Evolutionary conservation across 768 basidiomycete genomes (phyloP).

Genomic region (Russula lepida): DNA sequence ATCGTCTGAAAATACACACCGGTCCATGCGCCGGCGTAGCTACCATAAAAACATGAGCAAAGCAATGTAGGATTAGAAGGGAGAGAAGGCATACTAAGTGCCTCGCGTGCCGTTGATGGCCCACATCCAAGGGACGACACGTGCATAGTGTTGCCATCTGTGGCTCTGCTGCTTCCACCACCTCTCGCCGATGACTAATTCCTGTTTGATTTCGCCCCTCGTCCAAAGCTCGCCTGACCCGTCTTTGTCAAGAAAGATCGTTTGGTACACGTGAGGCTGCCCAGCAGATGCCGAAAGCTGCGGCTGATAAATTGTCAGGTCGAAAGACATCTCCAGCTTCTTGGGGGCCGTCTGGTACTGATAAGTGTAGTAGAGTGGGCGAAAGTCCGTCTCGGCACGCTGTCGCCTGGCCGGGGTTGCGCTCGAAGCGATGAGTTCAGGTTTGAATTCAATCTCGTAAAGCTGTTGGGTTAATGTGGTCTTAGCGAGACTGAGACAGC

Average conservation of each 20-base stretch:
- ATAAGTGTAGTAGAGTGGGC: slow-evolving; percentile 40
- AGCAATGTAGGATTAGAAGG: background rate
- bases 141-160: slow-evolving; percentile 39
- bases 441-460: slow-evolving; percentile 34
- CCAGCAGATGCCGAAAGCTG: slow-evolving; percentile 32
- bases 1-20: slow-evolving; percentile 19
- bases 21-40: slow-evolving; percentile 29
- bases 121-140: slow-evolving; percentile 34
- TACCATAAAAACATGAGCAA: background rate
- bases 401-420: slow-evolving; percentile 2
- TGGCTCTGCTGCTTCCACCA: slow-evolving; percentile 50
- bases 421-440: slow-evolving; percentile 26
- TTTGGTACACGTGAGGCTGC: slow-evolving; percentile 41
- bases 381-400: slow-evolving; percentile 27
- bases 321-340: slow-evolving; percentile 48
- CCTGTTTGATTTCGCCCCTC: slow-evolving; percentile 31
- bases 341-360: slow-evolving; percentile 36
- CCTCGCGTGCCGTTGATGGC: slow-evolving; percentile 32
- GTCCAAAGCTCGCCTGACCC: slow-evolving; percentile 36
- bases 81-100: slow-evolving; percentile 24
- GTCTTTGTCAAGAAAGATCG: slow-evolving; percentile 40
- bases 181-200: slow-evolving; percentile 36
- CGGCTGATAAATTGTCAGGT: slow-evolving; percentile 41
- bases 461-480: slow-evolving; percentile 26
- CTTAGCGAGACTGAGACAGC: background rate